These are phyloP conservation scores for Starmerella khaoyaiensis DNA, from an alignment of 805 yeast species.

Conservation along the genomic window DNA sequence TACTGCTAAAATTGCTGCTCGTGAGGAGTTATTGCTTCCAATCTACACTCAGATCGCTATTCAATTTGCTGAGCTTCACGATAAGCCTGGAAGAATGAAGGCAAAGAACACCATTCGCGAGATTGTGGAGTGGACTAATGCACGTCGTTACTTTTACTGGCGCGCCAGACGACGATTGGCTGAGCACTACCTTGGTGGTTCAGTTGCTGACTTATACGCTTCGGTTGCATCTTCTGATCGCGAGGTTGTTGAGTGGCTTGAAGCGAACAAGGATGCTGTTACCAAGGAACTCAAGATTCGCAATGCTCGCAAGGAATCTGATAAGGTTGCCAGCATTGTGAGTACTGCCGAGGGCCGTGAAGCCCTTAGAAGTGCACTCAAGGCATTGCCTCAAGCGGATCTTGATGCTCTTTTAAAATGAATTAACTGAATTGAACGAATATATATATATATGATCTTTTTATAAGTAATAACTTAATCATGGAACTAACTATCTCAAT, in stretches of 20 bases:
- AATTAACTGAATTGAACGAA: too few relatives aligned
- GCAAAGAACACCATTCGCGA: slow-evolving; percentile 84
- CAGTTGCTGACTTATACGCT: slow-evolving; percentile 10
- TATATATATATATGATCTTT: neutral
- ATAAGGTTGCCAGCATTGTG: slow-evolving; percentile 6
- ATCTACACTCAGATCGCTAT: slow-evolving; percentile 83
- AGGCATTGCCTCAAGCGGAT: slow-evolving; percentile 26
- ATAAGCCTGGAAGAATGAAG: slow-evolving; percentile 92
- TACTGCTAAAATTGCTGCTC: slow-evolving; percentile 52
- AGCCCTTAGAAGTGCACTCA: slow-evolving; percentile 25
- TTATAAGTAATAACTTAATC: neutral
- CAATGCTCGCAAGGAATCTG: slow-evolving; percentile 6
- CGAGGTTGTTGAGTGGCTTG: slow-evolving; percentile 59
- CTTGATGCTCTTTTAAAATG: slow-evolving; percentile 26
- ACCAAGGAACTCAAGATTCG: slow-evolving; percentile 5
- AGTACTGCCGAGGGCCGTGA: slow-evolving; percentile 13
- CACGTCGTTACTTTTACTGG: slow-evolving; percentile 98
- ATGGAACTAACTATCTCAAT: neutral
- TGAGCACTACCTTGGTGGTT: slow-evolving; percentile 60
- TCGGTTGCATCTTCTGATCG: slow-evolving; percentile 56
- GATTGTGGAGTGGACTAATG: slow-evolving; percentile 70
- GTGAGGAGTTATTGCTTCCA: slow-evolving; percentile 73
- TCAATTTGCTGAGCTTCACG: slow-evolving; percentile 96
- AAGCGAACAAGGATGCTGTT: slow-evolving; percentile 12
- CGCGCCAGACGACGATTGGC: slow-evolving; percentile 88